Conservation (phyloP, 768 basidiomycete genomes). For the Termitomyces sp. region DNA sequence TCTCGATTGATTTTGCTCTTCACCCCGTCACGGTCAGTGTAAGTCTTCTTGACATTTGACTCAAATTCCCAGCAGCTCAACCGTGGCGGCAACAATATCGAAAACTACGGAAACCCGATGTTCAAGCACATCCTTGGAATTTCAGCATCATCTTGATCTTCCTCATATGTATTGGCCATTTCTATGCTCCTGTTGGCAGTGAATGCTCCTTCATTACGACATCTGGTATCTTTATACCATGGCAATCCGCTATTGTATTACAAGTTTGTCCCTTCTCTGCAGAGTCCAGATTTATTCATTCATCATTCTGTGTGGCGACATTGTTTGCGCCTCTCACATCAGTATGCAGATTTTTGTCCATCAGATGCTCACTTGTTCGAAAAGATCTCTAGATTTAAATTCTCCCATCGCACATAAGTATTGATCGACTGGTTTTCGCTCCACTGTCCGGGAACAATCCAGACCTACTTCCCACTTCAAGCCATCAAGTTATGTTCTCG, state of each 20-base stretch:
- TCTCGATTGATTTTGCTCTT: too few relatives aligned
- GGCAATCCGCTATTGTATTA: background rate
- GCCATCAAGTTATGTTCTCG: too few relatives aligned
- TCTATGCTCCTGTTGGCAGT: slow-evolving; percentile 4
- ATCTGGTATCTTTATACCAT: background rate
- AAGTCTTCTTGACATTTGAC: too few relatives aligned
- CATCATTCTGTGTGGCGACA: background rate
- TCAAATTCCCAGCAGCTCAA: slow-evolving; percentile 13
- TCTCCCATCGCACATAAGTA: too few relatives aligned
- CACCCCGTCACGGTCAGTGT: too few relatives aligned
- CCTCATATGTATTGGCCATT: slow-evolving; percentile 11
- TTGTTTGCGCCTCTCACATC: background rate
- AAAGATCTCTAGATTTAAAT: too few relatives aligned
- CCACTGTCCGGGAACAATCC: background rate
- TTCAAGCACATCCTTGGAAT: slow-evolving; percentile 14
- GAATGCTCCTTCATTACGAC: background rate
- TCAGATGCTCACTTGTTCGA: too few relatives aligned
- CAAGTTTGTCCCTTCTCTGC: background rate
- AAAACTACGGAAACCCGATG: slow-evolving; percentile 12
- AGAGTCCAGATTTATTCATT: background rate
- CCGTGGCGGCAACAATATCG: slow-evolving; percentile 3
- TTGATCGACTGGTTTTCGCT: too few relatives aligned
- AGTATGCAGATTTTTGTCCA: background rate
- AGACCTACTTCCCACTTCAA: background rate
- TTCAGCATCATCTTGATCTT: slow-evolving; percentile 7